Evolutionary conservation across 352 stramenopile genomes (phyloP), one percentile per base, ranked within the genome.

Genomic region (Discostella stelligera): DNA sequence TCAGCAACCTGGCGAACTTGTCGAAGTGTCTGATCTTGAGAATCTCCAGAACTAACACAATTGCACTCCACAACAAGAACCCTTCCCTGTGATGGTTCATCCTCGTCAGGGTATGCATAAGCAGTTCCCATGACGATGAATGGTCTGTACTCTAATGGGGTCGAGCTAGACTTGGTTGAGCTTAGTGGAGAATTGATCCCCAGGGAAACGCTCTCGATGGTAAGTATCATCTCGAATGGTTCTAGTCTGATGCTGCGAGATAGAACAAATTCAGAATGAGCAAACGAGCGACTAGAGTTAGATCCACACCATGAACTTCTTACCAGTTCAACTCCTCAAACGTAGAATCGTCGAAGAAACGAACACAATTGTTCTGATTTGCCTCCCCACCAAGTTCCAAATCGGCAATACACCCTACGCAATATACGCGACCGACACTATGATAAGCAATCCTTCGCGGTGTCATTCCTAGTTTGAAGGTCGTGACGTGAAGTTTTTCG

Each of bases 401-500:
- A 46, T 82, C 85, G 60, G 90, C 86, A 55, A 94, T 91, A 53
- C 87, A 92, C 23, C 89, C 88, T 25, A 94, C 85, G 58, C 80
- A 88, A 80, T 94, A 92, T 10, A 92, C 69, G 27, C 83, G 69
- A 13, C 85, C 87, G 58, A 84, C 86, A n/a, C 82, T 65, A 49
- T 91, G 89, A 56, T 93, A 84, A n/a, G 94, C 90, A 74, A 98
- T 97, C 67, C 94, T 88, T 23, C 95, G 93, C 1, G 96, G 95
- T 82, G 94, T 96, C 83, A 98, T 96, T 37, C 96, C 95, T 14
- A 98, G 77, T 62, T 92, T 94, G 68, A 97, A 95, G 37, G 96
- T 98, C 67, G 97, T 96, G 56, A 99, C 98, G 87, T 99, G 97
- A 41, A 99, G 91, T 77, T 98, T 99, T 77, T 99, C 96, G 75